Base-by-base conservation (phyloP, 2,329 filamentous ascomycete genomes). In the Trichothecium sympodiale region DNA sequence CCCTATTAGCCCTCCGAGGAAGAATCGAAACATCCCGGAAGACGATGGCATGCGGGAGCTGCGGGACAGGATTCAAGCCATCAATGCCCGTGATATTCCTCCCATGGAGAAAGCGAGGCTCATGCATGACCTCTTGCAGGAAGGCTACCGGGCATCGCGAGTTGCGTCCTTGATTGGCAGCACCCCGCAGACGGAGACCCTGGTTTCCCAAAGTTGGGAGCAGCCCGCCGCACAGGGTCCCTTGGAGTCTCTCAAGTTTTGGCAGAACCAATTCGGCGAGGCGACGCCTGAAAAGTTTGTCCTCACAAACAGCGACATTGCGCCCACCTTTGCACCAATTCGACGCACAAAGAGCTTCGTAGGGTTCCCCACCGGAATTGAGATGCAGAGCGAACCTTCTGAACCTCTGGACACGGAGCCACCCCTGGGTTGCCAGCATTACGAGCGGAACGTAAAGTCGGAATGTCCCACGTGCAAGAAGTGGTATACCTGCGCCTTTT, bases 401-500 rank as follows among this genome's bases (percentile, higher is more conserved):
- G 34, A 35, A 23, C 20, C 30, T 12, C 32, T 43, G n/a, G 55
- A 58, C 23, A 36, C 40, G 14, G 60, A 64, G 16, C 64, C 60
- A 3, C 62, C 67, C 20, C 61, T 95, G 5, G 91, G 91, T 1
- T 98, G 91, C 55, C 69, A 80, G 48, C 91, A 98, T 59, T 98
- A 98, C 57, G 85, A 84, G 52, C 78, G 91, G 43, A 96, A 96
- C 48, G 86, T 98, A 47, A 96, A 96, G 57, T 65, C 96, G 25
- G 88, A 98, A 60, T 98, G 91, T 57, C 85, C 76, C 45, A 80
- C 83, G 17, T 98, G 91, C 60, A 75, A 80, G 47, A 80, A 74
- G 49, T 98, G 91, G 91, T 93, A 95, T 52, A 84, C 89, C 0
- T 98, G 91, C 55, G 80, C 91, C 14, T 81, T 96, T 52, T 98